Evolutionary conservation across 108 stramenopile genomes (phyloP).

Genomic region (Mayamaea pseudoterrestris): DNA sequence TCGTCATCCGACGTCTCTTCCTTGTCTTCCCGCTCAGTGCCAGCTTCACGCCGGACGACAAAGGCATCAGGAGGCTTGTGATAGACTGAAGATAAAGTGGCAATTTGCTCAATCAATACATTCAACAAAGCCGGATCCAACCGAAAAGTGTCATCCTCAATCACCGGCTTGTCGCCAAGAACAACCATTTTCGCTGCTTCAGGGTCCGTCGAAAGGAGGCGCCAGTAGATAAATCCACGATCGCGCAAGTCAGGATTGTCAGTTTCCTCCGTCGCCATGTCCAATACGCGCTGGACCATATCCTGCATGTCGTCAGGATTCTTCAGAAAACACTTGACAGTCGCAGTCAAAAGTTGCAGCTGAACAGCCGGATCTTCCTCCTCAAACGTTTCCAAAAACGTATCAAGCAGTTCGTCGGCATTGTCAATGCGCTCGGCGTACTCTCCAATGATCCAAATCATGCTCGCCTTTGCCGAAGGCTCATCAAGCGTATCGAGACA

Average conservation of each 20-base stretch:
- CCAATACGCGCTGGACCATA: constrained; percentile 95
- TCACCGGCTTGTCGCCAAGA: constrained; percentile 95
- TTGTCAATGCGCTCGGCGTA: constrained; percentile 99
- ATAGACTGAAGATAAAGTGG: constrained; percentile 90
- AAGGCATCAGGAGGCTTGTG: constrained; percentile 99
- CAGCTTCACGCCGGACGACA: constrained; percentile 75
- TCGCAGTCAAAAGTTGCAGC: constrained; percentile 95
- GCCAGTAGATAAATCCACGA: constrained; percentile 99
- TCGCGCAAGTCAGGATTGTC: constrained; percentile 99
- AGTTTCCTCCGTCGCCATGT: constrained; percentile 93
- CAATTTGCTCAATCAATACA: constrained; percentile 85
- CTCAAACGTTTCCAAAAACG: constrained; percentile 93
- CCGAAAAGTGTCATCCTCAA: constrained; percentile 95
- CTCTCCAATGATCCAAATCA: constrained; percentile 99
- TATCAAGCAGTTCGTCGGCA: constrained; percentile 96
- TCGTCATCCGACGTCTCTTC: constrained; percentile 68
- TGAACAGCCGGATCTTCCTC: constrained; percentile 95
- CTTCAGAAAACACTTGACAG: constrained; percentile 99
- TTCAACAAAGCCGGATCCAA: constrained; percentile 90
- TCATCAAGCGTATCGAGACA: constrained; percentile 98
- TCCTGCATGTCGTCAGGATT: constrained; percentile 95
- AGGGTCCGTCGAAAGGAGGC: constrained; percentile 91
- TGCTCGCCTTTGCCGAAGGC: constrained; percentile 95
- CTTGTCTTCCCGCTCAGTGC: constrained; percentile 32
- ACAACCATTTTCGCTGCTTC: constrained; percentile 98